phyloP scores from a whole-genome alignment of 192 early-diverging fungal genomes.

The Entomortierella parvispora region DNA sequence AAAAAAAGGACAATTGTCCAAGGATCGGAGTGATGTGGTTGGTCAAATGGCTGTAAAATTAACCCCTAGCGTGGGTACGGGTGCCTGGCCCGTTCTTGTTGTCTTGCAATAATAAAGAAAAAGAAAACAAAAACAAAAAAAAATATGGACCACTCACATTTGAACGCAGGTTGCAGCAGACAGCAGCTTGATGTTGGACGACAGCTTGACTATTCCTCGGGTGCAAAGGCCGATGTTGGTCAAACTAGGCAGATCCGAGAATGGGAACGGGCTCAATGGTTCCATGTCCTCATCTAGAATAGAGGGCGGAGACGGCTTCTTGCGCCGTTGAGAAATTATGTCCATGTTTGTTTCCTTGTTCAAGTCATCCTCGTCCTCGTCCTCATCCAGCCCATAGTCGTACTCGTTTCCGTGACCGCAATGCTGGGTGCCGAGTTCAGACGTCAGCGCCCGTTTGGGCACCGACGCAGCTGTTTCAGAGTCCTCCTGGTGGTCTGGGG shows the following conservation, averaged over 20 bases:
- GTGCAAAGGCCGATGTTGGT: slow-evolving; percentile 70
- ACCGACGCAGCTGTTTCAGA: slow-evolving; percentile 12
- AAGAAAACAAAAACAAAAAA: slow-evolving; percentile 28
- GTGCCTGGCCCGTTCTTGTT: no score
- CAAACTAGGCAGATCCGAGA: slow-evolving; percentile 53
- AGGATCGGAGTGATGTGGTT: no score
- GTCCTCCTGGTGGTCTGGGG: slow-evolving; percentile 8
- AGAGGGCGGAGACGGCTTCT: slow-evolving; percentile 15
- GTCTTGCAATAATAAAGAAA: no score
- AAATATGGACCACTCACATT: slow-evolving; percentile 76
- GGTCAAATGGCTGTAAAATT: not conserved
- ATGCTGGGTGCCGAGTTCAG: not conserved
- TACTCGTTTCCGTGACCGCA: slow-evolving; percentile 1
- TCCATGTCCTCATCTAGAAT: slow-evolving; percentile 37
- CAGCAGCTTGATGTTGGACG: slow-evolving; percentile 77
- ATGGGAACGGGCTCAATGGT: slow-evolving; percentile 41
- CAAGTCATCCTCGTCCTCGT: slow-evolving; percentile 8
- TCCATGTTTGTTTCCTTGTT: slow-evolving; percentile 1
- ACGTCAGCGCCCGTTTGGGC: slow-evolving; percentile 4
- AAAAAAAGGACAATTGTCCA: not conserved
- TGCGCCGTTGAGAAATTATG: slow-evolving; percentile 6
- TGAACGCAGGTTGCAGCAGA: slow-evolving; percentile 69
- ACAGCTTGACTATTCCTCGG: slow-evolving; percentile 66
- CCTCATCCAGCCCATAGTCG: slow-evolving; percentile 4
- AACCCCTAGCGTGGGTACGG: no score